These are phyloP conservation scores for Beauveria australis DNA, from an alignment of 2,329 filamentous ascomycete species.

Conservation along the genomic window DNA sequence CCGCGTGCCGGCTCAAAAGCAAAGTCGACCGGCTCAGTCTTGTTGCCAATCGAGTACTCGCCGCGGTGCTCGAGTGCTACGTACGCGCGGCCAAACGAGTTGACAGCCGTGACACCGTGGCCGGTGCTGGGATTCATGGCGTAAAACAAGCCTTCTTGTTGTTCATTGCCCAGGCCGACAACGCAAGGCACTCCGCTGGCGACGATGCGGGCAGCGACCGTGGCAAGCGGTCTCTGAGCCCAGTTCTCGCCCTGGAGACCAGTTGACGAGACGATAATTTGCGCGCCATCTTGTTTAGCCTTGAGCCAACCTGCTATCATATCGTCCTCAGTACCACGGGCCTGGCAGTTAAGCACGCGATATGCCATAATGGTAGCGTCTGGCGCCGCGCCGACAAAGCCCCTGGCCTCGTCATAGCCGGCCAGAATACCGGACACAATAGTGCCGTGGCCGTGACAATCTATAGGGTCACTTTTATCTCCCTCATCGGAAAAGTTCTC, in stretches of 20 bases:
- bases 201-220: neutral
- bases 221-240: neutral
- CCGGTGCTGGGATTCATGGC: neutral
- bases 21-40: neutral
- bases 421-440: slow-evolving; percentile 6
- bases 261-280: slow-evolving; percentile 8
- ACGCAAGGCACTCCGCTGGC: slow-evolving; percentile 3
- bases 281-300: slow-evolving; percentile 3
- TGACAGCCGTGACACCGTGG: slow-evolving; percentile 5
- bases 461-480: neutral
- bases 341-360: neutral
- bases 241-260: neutral
- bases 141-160: neutral
- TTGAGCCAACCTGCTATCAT: slow-evolving; percentile 9
- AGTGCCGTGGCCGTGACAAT: slow-evolving; percentile 12
- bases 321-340: neutral
- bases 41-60: neutral
- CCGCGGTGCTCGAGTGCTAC: neutral
- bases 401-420: neutral
- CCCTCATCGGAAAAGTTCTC: neutral
- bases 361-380: neutral
- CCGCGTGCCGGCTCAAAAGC: neutral
- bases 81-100: neutral
- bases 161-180: neutral
- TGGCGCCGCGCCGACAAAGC: slow-evolving; percentile 1